Conservation (phyloP, 306 rosid genomes). For the Begonia loranthoides region DNA sequence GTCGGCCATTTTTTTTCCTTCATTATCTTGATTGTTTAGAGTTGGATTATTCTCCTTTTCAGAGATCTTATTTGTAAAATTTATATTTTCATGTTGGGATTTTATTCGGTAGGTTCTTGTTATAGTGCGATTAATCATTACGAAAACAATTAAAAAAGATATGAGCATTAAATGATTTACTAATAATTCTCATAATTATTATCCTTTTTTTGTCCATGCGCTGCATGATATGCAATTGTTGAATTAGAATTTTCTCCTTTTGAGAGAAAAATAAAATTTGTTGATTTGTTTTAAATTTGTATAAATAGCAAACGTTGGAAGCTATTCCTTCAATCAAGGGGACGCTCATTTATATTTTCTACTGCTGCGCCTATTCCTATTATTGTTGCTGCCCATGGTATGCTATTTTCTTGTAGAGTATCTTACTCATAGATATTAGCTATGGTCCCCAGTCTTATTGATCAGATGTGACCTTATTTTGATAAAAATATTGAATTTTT, state of each 20-base stretch:
- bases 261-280: no score
- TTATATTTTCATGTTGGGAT: no score
- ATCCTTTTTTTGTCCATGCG: not conserved
- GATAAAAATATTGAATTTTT: no score
- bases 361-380: constrained; percentile 71
- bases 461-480: no score
- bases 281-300: not conserved
- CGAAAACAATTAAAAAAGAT: no score
- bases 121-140: no score
- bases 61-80: no score
- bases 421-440: not conserved
- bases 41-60: no score
- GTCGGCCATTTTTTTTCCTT: constrained; percentile 4
- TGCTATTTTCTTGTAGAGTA: constrained; percentile 6
- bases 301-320: constrained; percentile 73
- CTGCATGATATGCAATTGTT: not conserved
- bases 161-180: no score
- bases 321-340: constrained; percentile 81
- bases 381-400: constrained; percentile 85
- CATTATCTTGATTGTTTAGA: not conserved
- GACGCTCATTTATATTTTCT: constrained; percentile 87
- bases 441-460: no score
- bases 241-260: not conserved
- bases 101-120: no score
- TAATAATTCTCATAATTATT: no score